Conservation (phyloP, 2,329 filamentous ascomycete genomes). For the Colletotrichum sp. region DNA sequence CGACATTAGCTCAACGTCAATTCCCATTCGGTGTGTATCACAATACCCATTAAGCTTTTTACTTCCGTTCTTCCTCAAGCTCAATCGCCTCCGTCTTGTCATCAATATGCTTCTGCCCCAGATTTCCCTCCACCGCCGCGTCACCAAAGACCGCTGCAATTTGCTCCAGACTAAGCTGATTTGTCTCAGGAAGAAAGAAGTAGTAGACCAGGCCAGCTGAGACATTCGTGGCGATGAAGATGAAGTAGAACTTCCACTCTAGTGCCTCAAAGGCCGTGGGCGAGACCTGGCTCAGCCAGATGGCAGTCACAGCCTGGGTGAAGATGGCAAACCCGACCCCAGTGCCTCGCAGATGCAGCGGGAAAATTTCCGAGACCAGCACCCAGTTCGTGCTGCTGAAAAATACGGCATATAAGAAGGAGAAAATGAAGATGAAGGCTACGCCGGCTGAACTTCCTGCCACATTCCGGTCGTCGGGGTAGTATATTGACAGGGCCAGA, state of each 20-base stretch:
- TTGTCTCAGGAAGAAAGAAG: neutral
- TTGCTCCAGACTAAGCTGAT: neutral
- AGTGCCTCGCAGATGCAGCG: neutral
- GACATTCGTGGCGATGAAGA: neutral
- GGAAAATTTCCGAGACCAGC: neutral
- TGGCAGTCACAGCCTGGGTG: neutral
- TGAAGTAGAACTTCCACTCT: neutral
- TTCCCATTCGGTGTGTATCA: too few relatives aligned
- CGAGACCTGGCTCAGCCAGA: neutral
- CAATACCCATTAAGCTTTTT: neutral
- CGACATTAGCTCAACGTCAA: too few relatives aligned
- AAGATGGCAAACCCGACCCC: neutral
- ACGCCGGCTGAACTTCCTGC: neutral
- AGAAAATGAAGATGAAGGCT: neutral
- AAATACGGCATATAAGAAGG: neutral
- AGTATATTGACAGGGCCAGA: neutral
- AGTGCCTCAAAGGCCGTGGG: neutral
- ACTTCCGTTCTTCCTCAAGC: neutral
- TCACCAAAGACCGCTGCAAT: neutral
- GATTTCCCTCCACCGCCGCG: neutral
- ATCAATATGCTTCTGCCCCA: fast-evolving
- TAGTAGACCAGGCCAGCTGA: neutral
- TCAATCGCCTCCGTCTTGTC: neutral
- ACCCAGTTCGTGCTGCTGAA: neutral
- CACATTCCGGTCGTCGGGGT: neutral